Base-by-base conservation (phyloP, 2,329 filamentous ascomycete species). In the Ceratocystiopsis sp. region DNA sequence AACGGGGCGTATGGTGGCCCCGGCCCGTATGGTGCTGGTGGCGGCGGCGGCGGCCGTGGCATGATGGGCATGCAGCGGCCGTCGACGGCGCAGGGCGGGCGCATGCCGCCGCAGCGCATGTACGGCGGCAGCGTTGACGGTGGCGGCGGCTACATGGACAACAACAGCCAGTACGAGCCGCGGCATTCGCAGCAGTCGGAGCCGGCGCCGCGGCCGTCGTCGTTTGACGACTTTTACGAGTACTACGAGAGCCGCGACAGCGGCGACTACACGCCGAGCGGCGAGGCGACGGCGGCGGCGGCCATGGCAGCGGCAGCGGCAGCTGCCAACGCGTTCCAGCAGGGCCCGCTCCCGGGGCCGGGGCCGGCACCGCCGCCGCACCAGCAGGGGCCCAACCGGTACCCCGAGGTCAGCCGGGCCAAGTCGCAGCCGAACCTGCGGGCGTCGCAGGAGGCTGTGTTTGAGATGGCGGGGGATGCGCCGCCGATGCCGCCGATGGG, bases 391-490 rank as follows among this genome's bases (percentile, higher is more conserved):
- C 69, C 60, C 43, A 71, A 60, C 51, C 68, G 62, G 54, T 67
- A 61, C 35, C 70, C 67, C 18, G 67, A 73, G 50, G 57, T 78
- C 41, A 71, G 65, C 46, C 69, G 71, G 46, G 73, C 75, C 15
- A 77, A 77, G 49, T 83, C 78, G 12, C 78, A 83, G 53, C 77
- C 78, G 29, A 72, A 81, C 53, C 60, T 81, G 45, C 67, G 73
- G 34, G 68, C 75, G 50, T 68, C 71, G 4, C 75, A 82, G 51
- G 67, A 74, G 3, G 81, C 80, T 10, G 69, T 82, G 1, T 85
- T 85, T 50, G 83, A 85, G 53, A 80, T 87, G 69, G 76, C 73
- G 2, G 69, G 64, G 21, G 77, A 83, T 51, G 59, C 78, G 29
- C 75, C 77, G 12, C 64, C 61, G 36, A 61, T 67, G 54, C 68